phyloP scores from a whole-genome alignment of 2,329 filamentous ascomycete species.

The Fusarium begoniae region DNA sequence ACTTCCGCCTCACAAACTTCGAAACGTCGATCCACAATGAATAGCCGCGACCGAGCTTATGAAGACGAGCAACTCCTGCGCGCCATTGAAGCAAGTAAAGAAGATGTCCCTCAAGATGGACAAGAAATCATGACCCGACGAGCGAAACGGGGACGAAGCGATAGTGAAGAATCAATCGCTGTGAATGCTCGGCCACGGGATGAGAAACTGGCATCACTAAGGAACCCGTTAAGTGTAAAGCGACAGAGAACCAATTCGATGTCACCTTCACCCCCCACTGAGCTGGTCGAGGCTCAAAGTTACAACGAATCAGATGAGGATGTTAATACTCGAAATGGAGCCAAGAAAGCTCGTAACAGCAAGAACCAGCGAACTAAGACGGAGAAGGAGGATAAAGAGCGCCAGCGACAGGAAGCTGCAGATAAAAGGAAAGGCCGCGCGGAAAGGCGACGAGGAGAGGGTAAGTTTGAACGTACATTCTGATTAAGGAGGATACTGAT shows the following conservation, averaged over 20 bases:
- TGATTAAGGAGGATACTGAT: conserved; percentile 18
- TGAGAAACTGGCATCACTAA: conserved; percentile 51
- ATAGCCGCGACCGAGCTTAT: conserved; percentile 93
- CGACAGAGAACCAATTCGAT: conserved; percentile 84
- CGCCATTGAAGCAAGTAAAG: conserved; percentile 95
- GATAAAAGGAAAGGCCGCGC: conserved; percentile 84
- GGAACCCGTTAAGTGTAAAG: conserved; percentile 77
- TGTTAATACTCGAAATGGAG: conserved; percentile 57
- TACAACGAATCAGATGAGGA: conserved; percentile 79
- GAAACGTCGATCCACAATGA: conserved; percentile 96
- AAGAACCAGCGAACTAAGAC: conserved; percentile 70
- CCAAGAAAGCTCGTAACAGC: conserved; percentile 69
- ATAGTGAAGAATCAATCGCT: conserved; percentile 87
- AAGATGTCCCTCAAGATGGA: conserved; percentile 67
- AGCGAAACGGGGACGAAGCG: conserved; percentile 85
- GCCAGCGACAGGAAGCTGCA: conserved; percentile 76
- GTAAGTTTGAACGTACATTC: conserved; percentile 55
- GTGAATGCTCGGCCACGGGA: conserved; percentile 26
- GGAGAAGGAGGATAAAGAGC: conserved; percentile 78
- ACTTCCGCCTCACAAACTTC: conserved; percentile 61
- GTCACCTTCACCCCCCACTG: conserved; percentile 67
- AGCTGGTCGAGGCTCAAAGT: conserved; percentile 58
- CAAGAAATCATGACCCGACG: conserved; percentile 67
- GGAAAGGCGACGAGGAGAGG: conserved; percentile 82
- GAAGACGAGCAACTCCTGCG: conserved; percentile 90